These are phyloP conservation scores for Amorphotheca resinae DNA, from an alignment of 495 filamentous ascomycete genomes.

Conservation along the genomic window DNA sequence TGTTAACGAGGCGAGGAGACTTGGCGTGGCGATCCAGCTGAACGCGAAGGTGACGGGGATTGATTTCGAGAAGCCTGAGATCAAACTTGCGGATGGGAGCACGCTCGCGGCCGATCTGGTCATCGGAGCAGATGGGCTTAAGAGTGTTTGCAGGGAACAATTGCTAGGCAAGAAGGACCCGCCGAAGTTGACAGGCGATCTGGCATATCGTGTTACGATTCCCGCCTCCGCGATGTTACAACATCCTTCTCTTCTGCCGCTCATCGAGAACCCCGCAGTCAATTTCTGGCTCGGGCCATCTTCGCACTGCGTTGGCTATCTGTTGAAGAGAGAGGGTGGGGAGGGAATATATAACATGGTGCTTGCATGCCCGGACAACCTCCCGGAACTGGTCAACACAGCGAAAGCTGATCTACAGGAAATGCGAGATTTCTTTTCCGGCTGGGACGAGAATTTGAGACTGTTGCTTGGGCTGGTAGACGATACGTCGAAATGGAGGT, in stretches of 20 bases:
- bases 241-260: constrained; percentile 30
- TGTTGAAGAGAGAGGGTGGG: constrained; percentile 36
- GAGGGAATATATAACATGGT: constrained; percentile 56
- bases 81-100: constrained; percentile 22
- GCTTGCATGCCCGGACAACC: constrained; percentile 51
- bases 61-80: constrained; percentile 23
- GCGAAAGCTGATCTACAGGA: constrained; percentile 46
- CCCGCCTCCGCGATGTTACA: constrained; percentile 36
- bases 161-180: constrained; percentile 29
- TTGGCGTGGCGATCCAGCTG: constrained; percentile 37
- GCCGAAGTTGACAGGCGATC: constrained; percentile 47
- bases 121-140: constrained; percentile 45
- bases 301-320: constrained; percentile 51
- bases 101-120: constrained; percentile 36
- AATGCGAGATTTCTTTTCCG: constrained; percentile 46
- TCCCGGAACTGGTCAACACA: constrained; percentile 42
- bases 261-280: constrained; percentile 39
- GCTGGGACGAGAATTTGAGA: constrained; percentile 43
- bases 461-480: constrained; percentile 34
- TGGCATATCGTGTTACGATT: constrained; percentile 52
- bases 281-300: constrained; percentile 55
- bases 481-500: constrained; percentile 51
- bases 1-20: constrained; percentile 33
- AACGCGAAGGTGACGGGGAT: constrained; percentile 25
- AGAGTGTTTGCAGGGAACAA: constrained; percentile 35